phyloP scores from a whole-genome alignment of 805 yeast genomes.

The Maudiozyma pseudohumilis region DNA sequence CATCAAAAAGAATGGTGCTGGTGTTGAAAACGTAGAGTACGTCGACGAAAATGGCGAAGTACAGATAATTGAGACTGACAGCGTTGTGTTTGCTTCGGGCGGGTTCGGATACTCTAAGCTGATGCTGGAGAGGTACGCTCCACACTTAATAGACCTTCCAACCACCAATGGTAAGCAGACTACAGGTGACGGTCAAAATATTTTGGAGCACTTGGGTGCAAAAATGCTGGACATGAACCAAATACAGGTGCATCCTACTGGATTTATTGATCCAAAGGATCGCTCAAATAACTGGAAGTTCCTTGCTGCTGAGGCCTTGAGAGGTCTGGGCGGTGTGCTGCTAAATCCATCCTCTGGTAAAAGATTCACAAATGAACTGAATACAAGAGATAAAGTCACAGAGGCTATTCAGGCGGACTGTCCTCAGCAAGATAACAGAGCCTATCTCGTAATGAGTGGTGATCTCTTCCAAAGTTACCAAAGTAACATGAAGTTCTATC shows the following conservation, averaged over 20 bases:
- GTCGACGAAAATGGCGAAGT: conserved; percentile 23
- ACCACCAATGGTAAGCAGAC: conserved; percentile 50
- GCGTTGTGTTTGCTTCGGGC: conserved; percentile 49
- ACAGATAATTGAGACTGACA: conserved; percentile 22
- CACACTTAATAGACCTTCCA: conserved; percentile 38
- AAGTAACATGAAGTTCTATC: conserved; percentile 44
- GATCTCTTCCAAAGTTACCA: conserved; percentile 37
- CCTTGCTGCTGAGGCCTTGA: conserved; percentile 50
- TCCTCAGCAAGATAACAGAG: conserved; percentile 25
- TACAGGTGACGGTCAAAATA: conserved; percentile 49
- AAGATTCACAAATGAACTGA: conserved; percentile 45
- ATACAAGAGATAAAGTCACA: conserved; percentile 46
- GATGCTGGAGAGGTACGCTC: conserved; percentile 35
- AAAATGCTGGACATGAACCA: conserved; percentile 47
- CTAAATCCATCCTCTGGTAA: conserved; percentile 35
- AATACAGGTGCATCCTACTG: conserved; percentile 58
- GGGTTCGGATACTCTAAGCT: conserved; percentile 40
- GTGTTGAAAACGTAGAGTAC: conserved; percentile 39
- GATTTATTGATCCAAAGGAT: conserved; percentile 40
- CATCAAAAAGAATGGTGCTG: conserved; percentile 19
- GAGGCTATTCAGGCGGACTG: conserved; percentile 31
- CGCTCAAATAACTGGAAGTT: conserved; percentile 39
- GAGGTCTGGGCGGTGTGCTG: conserved; percentile 52
- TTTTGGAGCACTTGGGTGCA: conserved; percentile 39
- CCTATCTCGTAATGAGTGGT: conserved; percentile 33